phyloP scores from a whole-genome alignment of 371 early-diverging fungal genomes.

The Apophysomyces ossiformis region DNA sequence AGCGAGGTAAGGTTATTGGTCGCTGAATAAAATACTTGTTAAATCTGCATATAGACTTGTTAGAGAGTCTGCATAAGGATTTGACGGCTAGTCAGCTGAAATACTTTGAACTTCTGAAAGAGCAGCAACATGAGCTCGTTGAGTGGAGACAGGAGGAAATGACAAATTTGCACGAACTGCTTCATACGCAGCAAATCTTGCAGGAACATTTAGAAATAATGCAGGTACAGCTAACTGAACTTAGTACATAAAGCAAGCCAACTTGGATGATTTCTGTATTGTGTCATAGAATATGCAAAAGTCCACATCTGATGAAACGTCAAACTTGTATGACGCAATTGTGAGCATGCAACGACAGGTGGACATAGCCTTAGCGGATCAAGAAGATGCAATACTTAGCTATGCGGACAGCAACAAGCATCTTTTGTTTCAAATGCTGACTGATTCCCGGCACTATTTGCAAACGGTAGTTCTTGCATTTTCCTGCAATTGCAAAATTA shows the following conservation, averaged over 20 bases:
- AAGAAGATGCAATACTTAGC: background rate
- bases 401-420: background rate
- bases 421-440: background rate
- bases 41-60: slow-evolving; percentile 8
- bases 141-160: slow-evolving; percentile 16
- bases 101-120: slow-evolving; percentile 6
- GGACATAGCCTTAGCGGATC: background rate
- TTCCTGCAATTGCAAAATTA: background rate
- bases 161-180: background rate
- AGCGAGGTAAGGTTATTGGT: slow-evolving; percentile 11
- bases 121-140: slow-evolving; percentile 17
- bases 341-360: background rate
- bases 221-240: background rate
- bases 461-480: background rate
- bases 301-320: background rate
- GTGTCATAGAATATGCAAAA: background rate
- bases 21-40: too few species aligned
- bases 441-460: background rate
- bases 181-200: background rate
- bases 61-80: slow-evolving; percentile 16
- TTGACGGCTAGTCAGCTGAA: slow-evolving; percentile 12
- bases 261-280: background rate
- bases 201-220: background rate
- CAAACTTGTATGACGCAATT: background rate
- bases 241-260: too few species aligned